Percentiles rank a stretch among this genome's conserved stretches.
Evolutionary conservation across 257 asterid genomes (phyloP).

Genomic region (Salvia splendens): DNA sequence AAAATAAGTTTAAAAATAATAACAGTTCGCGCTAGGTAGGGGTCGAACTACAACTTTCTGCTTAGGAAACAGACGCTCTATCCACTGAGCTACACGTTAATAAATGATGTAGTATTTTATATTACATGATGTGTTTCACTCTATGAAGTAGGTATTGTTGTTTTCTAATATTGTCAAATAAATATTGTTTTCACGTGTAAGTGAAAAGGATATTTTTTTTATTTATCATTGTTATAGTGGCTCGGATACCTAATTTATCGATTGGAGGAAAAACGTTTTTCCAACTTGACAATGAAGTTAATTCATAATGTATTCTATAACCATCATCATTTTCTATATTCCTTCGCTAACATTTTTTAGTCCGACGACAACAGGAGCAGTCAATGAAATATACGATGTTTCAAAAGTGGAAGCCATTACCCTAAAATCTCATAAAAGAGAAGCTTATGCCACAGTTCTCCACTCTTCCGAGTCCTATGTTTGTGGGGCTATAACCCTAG

Average conservation of each 20-base stretch:
- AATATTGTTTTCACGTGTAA: not conserved
- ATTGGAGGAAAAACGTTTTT: not conserved
- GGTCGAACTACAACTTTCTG: slow-evolving; percentile 97
- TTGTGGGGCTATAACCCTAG: slow-evolving; percentile 79
- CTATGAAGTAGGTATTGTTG: no score
- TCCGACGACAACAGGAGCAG: slow-evolving; percentile 29
- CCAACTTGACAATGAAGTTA: not conserved
- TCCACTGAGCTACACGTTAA: slow-evolving; percentile 99
- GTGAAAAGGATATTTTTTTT: not conserved
- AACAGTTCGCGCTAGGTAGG: slow-evolving; percentile 82
- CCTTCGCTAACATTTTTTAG: not conserved
- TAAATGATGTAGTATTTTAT: no score
- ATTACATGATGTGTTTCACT: no score
- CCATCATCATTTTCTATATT: no score
- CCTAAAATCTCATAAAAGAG: slow-evolving; percentile 32
- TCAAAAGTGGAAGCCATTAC: slow-evolving; percentile 42
- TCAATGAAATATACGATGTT: slow-evolving; percentile 49
- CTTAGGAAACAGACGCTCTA: slow-evolving; percentile 98
- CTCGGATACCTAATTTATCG: no score
- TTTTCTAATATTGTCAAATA: not conserved
- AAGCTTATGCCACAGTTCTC: slow-evolving; percentile 80
- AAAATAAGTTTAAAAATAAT: not conserved
- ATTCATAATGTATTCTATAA: no score
- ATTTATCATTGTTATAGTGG: no score
- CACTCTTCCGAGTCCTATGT: slow-evolving; percentile 75